These are phyloP conservation scores for Leccinellum rugosiceps DNA, from an alignment of 768 basidiomycete species.

Conservation along the genomic window DNA sequence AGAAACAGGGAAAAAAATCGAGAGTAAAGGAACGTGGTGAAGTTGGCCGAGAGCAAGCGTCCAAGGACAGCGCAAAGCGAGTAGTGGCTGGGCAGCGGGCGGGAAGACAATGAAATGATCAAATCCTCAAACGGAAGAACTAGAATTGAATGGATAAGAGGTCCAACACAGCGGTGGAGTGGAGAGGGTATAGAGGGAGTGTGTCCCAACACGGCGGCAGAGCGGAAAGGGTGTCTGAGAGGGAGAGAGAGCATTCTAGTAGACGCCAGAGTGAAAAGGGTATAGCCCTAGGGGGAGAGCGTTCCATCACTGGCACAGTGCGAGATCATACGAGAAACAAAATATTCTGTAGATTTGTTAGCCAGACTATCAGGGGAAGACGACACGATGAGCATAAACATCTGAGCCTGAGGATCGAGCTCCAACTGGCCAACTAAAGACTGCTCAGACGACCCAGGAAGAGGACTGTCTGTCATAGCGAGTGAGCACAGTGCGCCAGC, in stretches of 20 bases:
- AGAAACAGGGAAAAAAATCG: no score
- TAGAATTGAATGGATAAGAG: no score
- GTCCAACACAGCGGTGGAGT: background rate
- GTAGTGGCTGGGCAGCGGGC: no score
- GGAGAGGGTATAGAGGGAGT: background rate
- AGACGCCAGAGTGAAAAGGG: no score
- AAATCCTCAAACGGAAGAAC: no score
- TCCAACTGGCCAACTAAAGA: background rate
- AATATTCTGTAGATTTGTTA: background rate
- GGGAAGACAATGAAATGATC: no score
- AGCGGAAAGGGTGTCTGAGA: background rate
- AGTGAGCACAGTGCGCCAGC: background rate
- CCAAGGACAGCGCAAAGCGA: no score
- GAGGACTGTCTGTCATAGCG: background rate
- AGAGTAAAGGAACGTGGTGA: no score
- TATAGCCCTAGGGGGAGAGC: background rate
- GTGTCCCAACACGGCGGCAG: background rate
- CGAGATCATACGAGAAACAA: background rate
- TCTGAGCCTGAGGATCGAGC: background rate
- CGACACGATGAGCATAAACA: background rate
- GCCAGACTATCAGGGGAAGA: no score
- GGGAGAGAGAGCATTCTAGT: no score
- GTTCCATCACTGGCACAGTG: background rate
- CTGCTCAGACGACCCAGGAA: background rate
- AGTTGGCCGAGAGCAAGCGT: no score